Evolutionary conservation across 2,329 filamentous ascomycete species (phyloP).

Genomic region (Rhexocercosporidium sp.): DNA sequence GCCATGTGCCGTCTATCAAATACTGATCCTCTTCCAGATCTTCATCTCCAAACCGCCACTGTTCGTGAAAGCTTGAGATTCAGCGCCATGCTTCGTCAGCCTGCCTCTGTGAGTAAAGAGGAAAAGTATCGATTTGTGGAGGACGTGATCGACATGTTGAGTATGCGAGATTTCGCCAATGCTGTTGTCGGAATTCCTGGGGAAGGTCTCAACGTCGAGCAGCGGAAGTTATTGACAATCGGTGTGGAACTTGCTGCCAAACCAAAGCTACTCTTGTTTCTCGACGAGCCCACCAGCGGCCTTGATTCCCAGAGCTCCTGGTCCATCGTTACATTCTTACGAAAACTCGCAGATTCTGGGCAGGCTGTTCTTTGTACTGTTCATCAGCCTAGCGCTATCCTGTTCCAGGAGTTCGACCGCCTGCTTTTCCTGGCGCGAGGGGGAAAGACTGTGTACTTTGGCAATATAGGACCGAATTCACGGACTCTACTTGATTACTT

Average conservation of each 20-base stretch:
- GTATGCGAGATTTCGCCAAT: constrained; percentile 90
- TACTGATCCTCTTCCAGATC: constrained; percentile 54
- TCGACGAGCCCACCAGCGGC: constrained; percentile 94
- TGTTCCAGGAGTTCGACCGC: constrained; percentile 89
- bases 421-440: constrained; percentile 79
- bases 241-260: constrained; percentile 96
- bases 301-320: constrained; percentile 93
- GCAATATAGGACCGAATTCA: constrained; percentile 66
- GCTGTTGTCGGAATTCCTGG: constrained; percentile 91
- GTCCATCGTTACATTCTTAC: constrained; percentile 86
- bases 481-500: constrained; percentile 64
- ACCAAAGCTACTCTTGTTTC: constrained; percentile 85
- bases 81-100: constrained; percentile 85
- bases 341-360: constrained; percentile 87
- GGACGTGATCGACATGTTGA: constrained; percentile 87
- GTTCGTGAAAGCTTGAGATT: constrained; percentile 86
- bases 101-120: constrained; percentile 69
- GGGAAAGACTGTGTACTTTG: constrained; percentile 82
- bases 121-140: constrained; percentile 91
- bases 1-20: not conserved
- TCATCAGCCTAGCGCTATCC: constrained; percentile 90
- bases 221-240: constrained; percentile 82
- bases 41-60: constrained; percentile 83
- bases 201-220: constrained; percentile 78
- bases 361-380: constrained; percentile 95